Evolutionary conservation across 2,329 filamentous ascomycete species (phyloP).

Genomic region (Aspergillus pseudoterreus): DNA sequence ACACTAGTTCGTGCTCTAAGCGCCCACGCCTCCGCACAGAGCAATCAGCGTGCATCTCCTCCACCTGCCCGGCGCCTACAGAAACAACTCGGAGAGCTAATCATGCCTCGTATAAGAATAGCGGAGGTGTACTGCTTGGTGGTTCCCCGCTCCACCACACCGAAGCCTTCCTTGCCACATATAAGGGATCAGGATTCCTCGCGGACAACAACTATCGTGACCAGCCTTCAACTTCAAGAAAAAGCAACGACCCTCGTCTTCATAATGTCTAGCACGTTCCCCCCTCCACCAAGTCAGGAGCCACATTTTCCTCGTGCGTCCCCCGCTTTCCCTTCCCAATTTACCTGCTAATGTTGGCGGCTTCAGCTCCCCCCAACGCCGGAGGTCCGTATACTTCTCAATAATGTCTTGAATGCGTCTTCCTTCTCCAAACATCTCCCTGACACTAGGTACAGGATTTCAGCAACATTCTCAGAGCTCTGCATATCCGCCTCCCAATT

Average conservation of each 20-base stretch:
- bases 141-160: not conserved
- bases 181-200: not conserved
- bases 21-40: constrained; percentile 2
- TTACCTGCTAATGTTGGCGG: not conserved
- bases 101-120: not conserved
- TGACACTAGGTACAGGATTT: no score
- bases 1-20: constrained; percentile 4
- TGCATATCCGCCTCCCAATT: constrained; percentile 13
- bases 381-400: not conserved
- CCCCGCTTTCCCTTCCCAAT: not conserved
- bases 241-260: not conserved
- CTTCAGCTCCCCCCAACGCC: constrained; percentile 9
- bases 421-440: no score
- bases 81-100: not conserved
- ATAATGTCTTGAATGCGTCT: no score
- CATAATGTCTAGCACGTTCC: constrained; percentile 11
- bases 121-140: not conserved
- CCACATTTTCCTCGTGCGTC: constrained; percentile 15
- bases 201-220: no score
- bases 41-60: constrained; percentile 3
- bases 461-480: not conserved
- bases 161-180: not conserved
- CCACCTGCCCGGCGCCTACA: constrained; percentile 5
- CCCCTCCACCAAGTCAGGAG: constrained; percentile 23
- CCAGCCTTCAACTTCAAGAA: no score